Evolutionary conservation across 1,284 basidiomycete genomes (phyloP), one percentile per base, ranked within the genome.

Genomic region (Cutaneotrichosporon sp.): DNA sequence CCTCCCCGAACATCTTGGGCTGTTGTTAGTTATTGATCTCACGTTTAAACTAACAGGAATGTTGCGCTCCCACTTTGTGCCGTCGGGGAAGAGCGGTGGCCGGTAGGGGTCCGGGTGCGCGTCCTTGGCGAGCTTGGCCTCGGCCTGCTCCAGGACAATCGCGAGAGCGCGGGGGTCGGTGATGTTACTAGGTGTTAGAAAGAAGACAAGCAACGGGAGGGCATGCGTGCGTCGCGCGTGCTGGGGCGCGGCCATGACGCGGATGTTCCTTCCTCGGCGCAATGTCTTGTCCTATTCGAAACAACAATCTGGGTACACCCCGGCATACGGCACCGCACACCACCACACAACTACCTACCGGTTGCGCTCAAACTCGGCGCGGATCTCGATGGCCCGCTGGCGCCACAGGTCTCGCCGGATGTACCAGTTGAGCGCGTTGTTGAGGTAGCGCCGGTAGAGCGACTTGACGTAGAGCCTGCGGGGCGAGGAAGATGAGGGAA

Each of bases 101-200:
- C 87, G 86, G 76, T 92, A 91, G 46, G 92, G 92, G 75, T 96
- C 92, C 12, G 91, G 92, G 73, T 97, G 92, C 60, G 78, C 78
- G 64, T 77, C 81, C 30, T 75, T 75, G 14, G 83, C 84, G 26
- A 96, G 78, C 26, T 82, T 76, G 9, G 83, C 84, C 77, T 96
- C 92, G 8, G 90, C 90, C 67, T 85, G 83, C 67, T 85, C 83
- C 38, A 97, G 77, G 51, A 96, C 82, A n/a, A 77, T 69, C 13
- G 88, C 87, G 50, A 97, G 78, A 26, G 86, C 86, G 60, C 92
- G 81, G 14, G 92, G 92, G 72, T 96, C 90, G 55, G 83, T 82
- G 50, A 96, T 84, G 69, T 94, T 80, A 56, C 92, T 92, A 45
- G n/a, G 4, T 20, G 50, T 55, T 34, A 55, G 53, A n/a, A n/a